Base-by-base conservation (phyloP, 2,329 filamentous ascomycete species). In the Onygenales sp. region DNA sequence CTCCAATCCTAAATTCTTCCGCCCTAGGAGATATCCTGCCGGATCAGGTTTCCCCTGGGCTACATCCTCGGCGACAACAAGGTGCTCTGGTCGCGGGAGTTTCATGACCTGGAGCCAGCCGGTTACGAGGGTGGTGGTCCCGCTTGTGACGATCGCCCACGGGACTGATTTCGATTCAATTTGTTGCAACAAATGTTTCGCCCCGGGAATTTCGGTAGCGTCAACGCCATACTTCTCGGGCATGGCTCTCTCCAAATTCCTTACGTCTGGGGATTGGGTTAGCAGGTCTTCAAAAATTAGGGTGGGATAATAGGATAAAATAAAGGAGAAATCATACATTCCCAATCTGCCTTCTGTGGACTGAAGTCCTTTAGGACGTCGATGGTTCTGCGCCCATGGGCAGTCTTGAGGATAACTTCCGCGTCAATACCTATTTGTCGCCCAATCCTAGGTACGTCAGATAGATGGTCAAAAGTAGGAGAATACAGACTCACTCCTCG, bases 61-160 rank as follows among this genome's bases (percentile, higher is more conserved):
- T 32, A 91, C 86, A 36, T 86, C 86, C 73, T 90, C 86, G 52
- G 86, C 87, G 4, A 85, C 83, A 56, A 91, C 79, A 47, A 90
- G 75, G 61, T 83, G 77, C 58, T 78, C 72, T 1, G 86, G 87
- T 41, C 72, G 72, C 11, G 85, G 80, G 52, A 91, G 78, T 38
- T 76, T 70, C 54, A 90, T 76, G 36, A 82, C 80, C 41, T 78
- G 71, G 46, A 90, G 77, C 87, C 87, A 91, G 59, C 86, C 87
- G 48, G 73, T 75, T 3, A 89, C 81, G 9, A 91, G 78, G 9
- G 70, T 66, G 44, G 66, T 55, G 75, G 85, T 87, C 42, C 86
- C 87, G 0, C 85, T 89, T n/a, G 73, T 75, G 11, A 91, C 91
- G 62, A 97, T 94, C 50, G 88, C 87, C 92, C 92, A 97, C 53